phyloP scores from a whole-genome alignment of 805 yeast genomes.

The Wickerhamia fluorescens region DNA sequence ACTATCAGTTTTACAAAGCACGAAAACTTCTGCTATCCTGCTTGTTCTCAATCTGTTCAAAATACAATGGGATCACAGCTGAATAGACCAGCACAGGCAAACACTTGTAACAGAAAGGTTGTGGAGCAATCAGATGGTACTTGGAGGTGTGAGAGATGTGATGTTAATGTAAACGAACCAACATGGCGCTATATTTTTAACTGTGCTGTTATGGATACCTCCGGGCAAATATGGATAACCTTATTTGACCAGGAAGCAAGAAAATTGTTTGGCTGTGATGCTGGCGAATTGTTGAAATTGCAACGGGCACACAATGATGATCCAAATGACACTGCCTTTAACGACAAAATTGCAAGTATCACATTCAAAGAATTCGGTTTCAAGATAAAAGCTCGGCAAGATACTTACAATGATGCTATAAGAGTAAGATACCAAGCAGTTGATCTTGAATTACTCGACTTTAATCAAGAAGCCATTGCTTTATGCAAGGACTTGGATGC shows the following conservation, averaged over 20 bases:
- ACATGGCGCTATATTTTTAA: constrained; percentile 73
- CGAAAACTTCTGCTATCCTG: constrained; percentile 82
- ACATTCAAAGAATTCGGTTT: constrained; percentile 68
- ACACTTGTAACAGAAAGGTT: constrained; percentile 73
- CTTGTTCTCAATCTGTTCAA: constrained; percentile 56
- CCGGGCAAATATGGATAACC: constrained; percentile 83
- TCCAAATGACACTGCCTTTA: constrained; percentile 28
- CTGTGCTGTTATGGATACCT: constrained; percentile 67
- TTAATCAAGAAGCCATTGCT: constrained; percentile 51
- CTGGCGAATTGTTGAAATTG: constrained; percentile 53
- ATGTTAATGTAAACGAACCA: constrained; percentile 60
- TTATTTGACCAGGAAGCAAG: constrained; percentile 81
- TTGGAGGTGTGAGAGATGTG: constrained; percentile 95
- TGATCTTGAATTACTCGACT: constrained; percentile 47
- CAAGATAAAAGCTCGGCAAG: constrained; percentile 76
- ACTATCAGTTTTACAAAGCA: constrained; percentile 62
- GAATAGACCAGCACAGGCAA: constrained; percentile 17
- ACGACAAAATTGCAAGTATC: constrained; percentile 36
- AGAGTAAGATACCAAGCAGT: constrained; percentile 71
- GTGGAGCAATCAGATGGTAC: constrained; percentile 60
- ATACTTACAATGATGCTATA: constrained; percentile 70
- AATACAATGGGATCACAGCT: constrained; percentile 10
- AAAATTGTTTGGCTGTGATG: constrained; percentile 53
- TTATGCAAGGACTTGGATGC: constrained; percentile 42
- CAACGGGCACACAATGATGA: constrained; percentile 28